Evolutionary conservation across 139 green algal species (phyloP).

Genomic region (Gonium pectorale): DNA sequence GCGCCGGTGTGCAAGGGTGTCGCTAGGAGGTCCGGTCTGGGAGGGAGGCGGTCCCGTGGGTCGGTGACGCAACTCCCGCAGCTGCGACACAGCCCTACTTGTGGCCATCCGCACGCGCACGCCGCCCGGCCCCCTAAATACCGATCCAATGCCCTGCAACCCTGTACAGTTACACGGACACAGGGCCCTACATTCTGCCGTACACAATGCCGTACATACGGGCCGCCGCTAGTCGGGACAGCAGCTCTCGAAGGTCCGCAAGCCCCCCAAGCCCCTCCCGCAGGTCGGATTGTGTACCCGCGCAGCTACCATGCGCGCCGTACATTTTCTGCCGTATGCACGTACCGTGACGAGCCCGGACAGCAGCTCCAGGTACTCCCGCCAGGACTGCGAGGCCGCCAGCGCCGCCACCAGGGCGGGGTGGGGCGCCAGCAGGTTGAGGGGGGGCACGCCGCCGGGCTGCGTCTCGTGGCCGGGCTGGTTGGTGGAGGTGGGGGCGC

Average conservation of each 20-base stretch:
- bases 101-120: too few relatives aligned
- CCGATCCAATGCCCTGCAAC: too few relatives aligned
- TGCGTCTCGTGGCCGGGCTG: conserved; percentile 15
- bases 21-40: too few relatives aligned
- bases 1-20: too few relatives aligned
- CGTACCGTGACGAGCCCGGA: neutral
- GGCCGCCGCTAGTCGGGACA: neutral
- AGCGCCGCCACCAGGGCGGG: neutral
- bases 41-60: too few relatives aligned
- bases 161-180: too few relatives aligned
- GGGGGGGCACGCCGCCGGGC: neutral
- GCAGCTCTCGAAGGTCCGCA: neutral
- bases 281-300: too few relatives aligned
- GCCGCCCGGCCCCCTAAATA: too few relatives aligned
- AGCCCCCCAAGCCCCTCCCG: neutral
- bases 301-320: neutral
- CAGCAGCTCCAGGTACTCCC: conserved; percentile 17
- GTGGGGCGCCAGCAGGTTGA: conserved; percentile 31
- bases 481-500: neutral
- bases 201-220: too few relatives aligned
- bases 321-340: neutral
- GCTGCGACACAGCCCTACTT: too few relatives aligned
- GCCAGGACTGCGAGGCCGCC: neutral
- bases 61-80: too few relatives aligned
- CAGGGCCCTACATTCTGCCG: too few relatives aligned